Base-by-base conservation (phyloP, 2,329 filamentous ascomycete species). In the Plenodomus lindquistii region DNA sequence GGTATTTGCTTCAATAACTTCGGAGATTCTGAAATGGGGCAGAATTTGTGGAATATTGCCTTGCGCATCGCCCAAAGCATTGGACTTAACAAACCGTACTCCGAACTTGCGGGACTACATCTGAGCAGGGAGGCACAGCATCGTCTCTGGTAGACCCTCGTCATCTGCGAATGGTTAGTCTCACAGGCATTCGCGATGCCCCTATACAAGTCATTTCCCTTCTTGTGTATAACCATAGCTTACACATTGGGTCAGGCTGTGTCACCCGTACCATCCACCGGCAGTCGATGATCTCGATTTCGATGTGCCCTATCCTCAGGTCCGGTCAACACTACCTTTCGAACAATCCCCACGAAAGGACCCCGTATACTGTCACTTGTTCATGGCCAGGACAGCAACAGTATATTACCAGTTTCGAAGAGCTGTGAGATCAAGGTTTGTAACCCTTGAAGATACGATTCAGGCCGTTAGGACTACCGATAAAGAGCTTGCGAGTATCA, bases 81-180 rank as follows among this genome's bases (percentile, higher is more conserved):
- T 29, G 19, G 15, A 4, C 38, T 40, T 6, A 10, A 40, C 38
- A 40, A 19, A 16, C 38, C 38, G 13, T 40, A 40, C 21, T 40
- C 38, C 22, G 11, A 40, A 29, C 19, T 24, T 8, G 38, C 38
- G 16, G 38, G 19, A 2, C 6, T 24, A n/a, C 22, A 40, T 16
- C 34, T 44, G 6, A 27, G 35, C 11, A n/a, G 22, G 15, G 31
- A 44, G 21, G 27, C 42, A 18, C 42, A 44, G 21, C 42, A 44
- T 37, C 42, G 42, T 15, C 35, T 44, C 16, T 44, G 42, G 42
- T 44, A 34, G 42, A 44, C 42, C 2, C 42, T 44, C 6, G 42
- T 44, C 18, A 44, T 44, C 18, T 44, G 42, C 19, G 42, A 37
- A 19, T 44, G 42, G 42, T 44, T 21, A 21, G 37, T n/a, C n/a